Conservation (phyloP, 2,329 filamentous ascomycete genomes). For the Myriosclerotinia curreyana region DNA sequence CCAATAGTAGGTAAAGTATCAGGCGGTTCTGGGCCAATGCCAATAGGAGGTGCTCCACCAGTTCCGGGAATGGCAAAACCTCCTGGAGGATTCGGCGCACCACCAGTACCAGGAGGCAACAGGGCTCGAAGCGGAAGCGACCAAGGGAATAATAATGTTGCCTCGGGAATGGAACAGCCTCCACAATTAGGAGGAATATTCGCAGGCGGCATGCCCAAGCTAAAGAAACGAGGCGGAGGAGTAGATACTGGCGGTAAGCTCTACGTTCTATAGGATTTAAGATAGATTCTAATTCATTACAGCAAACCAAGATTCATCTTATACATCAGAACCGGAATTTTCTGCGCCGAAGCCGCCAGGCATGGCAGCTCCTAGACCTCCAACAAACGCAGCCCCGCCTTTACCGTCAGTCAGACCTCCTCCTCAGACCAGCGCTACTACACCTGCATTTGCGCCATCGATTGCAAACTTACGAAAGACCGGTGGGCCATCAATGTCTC, state of each 20-base stretch:
- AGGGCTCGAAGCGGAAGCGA: conserved; percentile 84
- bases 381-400: conserved; percentile 54
- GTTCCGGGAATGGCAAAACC: conserved; percentile 63
- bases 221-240: conserved; percentile 81
- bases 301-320: conserved; percentile 68
- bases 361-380: conserved; percentile 55
- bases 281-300: conserved; percentile 29
- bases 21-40: conserved; percentile 55
- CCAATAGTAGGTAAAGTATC: conserved; percentile 61
- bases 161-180: conserved; percentile 53
- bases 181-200: conserved; percentile 87
- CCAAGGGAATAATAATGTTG: conserved; percentile 48
- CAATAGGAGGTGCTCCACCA: conserved; percentile 74
- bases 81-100: conserved; percentile 61
- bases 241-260: conserved; percentile 66
- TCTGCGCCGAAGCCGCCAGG: conserved; percentile 57
- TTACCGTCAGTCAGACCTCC: conserved; percentile 41
- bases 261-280: conserved; percentile 1
- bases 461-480: conserved; percentile 61
- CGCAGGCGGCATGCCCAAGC: conserved; percentile 90
- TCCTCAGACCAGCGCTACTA: conserved; percentile 46
- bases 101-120: conserved; percentile 63
- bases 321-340: conserved; percentile 77
- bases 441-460: conserved; percentile 51
- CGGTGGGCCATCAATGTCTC: conserved; percentile 47